A percentile compares a stretch with the other conserved stretches of the same genome.
phyloP scores from a whole-genome alignment of 2,329 filamentous ascomycete species.

The Coleophoma eucalyptorum region DNA sequence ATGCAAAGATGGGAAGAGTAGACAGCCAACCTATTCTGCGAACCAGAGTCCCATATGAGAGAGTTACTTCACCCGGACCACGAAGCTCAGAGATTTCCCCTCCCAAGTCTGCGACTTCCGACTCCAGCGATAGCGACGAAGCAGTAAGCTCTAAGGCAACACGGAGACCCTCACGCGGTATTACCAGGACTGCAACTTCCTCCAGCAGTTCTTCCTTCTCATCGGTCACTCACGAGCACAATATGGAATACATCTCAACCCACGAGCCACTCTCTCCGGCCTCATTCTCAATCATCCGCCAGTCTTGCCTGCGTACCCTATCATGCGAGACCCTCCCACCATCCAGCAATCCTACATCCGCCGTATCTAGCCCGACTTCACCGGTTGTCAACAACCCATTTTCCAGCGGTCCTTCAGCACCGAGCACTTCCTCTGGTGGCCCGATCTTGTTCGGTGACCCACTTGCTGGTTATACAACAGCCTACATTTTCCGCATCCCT shows the following conservation, averaged over 20 bases:
- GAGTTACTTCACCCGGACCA: slow-evolving; percentile 33
- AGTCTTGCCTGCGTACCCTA: slow-evolving; percentile 62
- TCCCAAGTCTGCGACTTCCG: slow-evolving; percentile 22
- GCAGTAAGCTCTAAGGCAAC: slow-evolving; percentile 12
- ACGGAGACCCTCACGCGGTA: slow-evolving; percentile 11
- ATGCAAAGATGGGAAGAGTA: slow-evolving; percentile 9
- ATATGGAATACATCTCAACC: slow-evolving; percentile 64
- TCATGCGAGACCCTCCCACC: slow-evolving; percentile 63
- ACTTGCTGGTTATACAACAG: slow-evolving; percentile 62
- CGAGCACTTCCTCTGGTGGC: slow-evolving; percentile 53
- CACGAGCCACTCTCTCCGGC: slow-evolving; percentile 57
- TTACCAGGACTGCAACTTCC: slow-evolving; percentile 17
- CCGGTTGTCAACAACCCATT: slow-evolving; percentile 35
- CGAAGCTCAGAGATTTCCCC: slow-evolving; percentile 13
- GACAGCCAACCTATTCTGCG: slow-evolving; percentile 50
- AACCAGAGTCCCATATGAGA: slow-evolving; percentile 56
- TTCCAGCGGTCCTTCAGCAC: slow-evolving; percentile 30
- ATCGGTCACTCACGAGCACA: slow-evolving; percentile 53
- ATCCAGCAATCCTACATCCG: slow-evolving; percentile 31
- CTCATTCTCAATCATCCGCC: slow-evolving; percentile 65
- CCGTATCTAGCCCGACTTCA: slow-evolving; percentile 31
- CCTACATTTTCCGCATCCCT: slow-evolving; percentile 67
- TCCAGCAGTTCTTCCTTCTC: slow-evolving; percentile 36
- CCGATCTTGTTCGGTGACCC: slow-evolving; percentile 68
- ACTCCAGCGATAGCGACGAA: slow-evolving; percentile 21